phyloP scores from a whole-genome alignment of 169 alveolate species.

The Cardiosporidium cionae region DNA sequence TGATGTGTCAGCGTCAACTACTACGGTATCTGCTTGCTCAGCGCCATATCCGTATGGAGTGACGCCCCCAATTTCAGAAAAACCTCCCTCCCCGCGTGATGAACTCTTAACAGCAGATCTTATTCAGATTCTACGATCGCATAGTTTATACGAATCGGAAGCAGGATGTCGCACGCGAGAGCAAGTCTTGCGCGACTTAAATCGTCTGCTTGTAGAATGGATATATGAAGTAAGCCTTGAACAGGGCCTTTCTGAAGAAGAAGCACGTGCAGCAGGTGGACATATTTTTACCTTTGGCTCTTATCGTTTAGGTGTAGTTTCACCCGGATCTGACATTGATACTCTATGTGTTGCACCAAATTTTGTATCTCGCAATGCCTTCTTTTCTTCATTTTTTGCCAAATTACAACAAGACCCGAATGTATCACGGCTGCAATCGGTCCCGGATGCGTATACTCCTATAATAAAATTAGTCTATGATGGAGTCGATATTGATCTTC shows the following conservation, averaged over 20 bases:
- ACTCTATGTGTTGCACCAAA: slow-evolving; percentile 94
- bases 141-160: slow-evolving; percentile 24
- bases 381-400: slow-evolving; percentile 76
- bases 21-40: neutral
- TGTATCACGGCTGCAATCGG: slow-evolving; percentile 82
- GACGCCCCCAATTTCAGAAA: slow-evolving; percentile 16
- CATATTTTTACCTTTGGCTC: slow-evolving; percentile 70
- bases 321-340: slow-evolving; percentile 96
- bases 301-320: slow-evolving; percentile 91
- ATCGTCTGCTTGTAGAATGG: slow-evolving; percentile 29
- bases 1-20: neutral
- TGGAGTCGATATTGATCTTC: slow-evolving; percentile 90
- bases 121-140: slow-evolving; percentile 1
- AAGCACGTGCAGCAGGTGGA: slow-evolving; percentile 35
- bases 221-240: slow-evolving; percentile 23
- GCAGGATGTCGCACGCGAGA: slow-evolving; percentile 23
- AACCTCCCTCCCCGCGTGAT: slow-evolving; percentile 9
- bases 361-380: slow-evolving; percentile 83
- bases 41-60: slow-evolving; percentile 21
- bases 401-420: slow-evolving; percentile 76
- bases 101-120: slow-evolving; percentile 8
- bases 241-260: slow-evolving; percentile 29
- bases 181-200: slow-evolving; percentile 12
- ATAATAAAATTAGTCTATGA: slow-evolving; percentile 82
- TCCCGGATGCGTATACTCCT: slow-evolving; percentile 94